Percentiles rank a stretch among this genome's conserved stretches.
These are phyloP conservation scores for Triglochin maritima DNA, from an alignment of 106 monocot genomes.

Conservation along the genomic window DNA sequence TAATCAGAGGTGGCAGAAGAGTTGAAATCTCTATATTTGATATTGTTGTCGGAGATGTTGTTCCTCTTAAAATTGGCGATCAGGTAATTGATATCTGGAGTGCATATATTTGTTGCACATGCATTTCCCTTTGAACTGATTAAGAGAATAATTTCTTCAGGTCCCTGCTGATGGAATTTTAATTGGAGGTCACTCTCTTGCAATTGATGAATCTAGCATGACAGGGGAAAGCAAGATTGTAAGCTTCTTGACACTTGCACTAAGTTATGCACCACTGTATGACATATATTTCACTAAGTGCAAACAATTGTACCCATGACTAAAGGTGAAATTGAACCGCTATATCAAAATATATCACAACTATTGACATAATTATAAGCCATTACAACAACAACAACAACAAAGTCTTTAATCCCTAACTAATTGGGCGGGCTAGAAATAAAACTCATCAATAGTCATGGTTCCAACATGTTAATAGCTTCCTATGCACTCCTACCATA, in stretches of 20 bases:
- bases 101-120: not conserved
- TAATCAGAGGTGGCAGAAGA: conserved; percentile 76
- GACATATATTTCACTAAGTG: not conserved
- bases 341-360: no score
- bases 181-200: conserved; percentile 68
- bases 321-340: not conserved
- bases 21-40: conserved; percentile 72
- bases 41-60: conserved; percentile 76
- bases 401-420: no score
- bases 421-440: no score
- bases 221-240: conserved; percentile 96
- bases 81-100: conserved; percentile 31
- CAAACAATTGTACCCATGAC: not conserved
- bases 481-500: no score
- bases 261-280: not conserved
- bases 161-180: conserved; percentile 92
- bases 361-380: no score
- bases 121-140: not conserved
- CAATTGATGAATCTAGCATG: conserved; percentile 94
- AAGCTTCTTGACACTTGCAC: conserved; percentile 9
- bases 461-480: no score
- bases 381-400: no score
- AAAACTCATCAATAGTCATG: no score
- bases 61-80: conserved; percentile 86
- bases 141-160: conserved; percentile 20